Percentiles rank a stretch among this genome's conserved stretches.
phyloP scores from a whole-genome alignment of 2,329 filamentous ascomycete genomes.

The Colletotrichum tamarilloi region DNA sequence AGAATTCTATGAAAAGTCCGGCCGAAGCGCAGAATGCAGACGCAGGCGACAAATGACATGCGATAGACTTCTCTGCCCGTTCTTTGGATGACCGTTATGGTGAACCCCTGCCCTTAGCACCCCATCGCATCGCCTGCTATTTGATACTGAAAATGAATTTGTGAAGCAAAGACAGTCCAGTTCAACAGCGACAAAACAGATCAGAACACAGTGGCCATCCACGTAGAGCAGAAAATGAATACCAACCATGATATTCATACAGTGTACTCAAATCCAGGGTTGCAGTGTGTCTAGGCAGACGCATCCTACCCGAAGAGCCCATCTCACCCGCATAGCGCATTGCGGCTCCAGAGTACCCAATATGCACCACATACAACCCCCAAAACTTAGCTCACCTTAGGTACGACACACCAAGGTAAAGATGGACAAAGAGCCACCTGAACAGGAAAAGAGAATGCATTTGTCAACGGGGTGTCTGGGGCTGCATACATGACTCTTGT shows the following conservation, averaged over 20 bases:
- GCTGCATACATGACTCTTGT: constrained; percentile 33
- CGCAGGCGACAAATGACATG: background rate
- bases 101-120: constrained; percentile 30
- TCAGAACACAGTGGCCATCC: background rate
- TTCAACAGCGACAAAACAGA: background rate
- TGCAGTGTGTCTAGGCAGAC: constrained; percentile 7
- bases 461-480: constrained; percentile 3
- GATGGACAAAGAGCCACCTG: background rate
- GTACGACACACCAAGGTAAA: background rate
- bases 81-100: constrained; percentile 23
- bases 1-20: background rate
- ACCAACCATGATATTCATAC: background rate
- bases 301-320: constrained; percentile 12
- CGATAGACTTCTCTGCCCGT: background rate
- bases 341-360: background rate
- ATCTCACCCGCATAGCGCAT: constrained; percentile 12
- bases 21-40: background rate
- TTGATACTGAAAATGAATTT: background rate
- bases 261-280: background rate
- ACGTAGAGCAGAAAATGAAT: background rate
- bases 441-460: background rate
- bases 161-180: background rate
- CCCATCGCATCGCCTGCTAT: background rate
- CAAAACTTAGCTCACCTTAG: background rate
- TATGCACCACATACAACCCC: background rate